phyloP scores from a whole-genome alignment of 805 yeast species.

The Komagataella pastoris region DNA sequence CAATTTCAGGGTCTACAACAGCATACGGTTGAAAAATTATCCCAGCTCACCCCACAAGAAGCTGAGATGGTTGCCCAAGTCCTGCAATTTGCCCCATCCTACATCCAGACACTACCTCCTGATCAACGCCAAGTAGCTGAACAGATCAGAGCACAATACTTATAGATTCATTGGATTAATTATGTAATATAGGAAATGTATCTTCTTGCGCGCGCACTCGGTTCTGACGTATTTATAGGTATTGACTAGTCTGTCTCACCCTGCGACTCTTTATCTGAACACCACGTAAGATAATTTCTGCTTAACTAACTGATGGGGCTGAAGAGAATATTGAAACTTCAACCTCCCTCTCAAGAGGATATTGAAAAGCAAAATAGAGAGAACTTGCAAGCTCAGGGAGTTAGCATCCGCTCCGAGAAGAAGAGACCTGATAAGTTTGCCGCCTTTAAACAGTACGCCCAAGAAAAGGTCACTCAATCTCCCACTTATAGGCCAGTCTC shows the following conservation, averaged over 20 bases:
- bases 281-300: background rate
- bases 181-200: background rate
- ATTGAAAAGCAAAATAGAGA: slow-evolving; percentile 26
- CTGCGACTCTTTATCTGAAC: background rate
- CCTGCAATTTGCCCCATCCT: slow-evolving; percentile 33
- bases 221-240: background rate
- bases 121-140: slow-evolving; percentile 43
- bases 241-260: background rate
- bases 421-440: slow-evolving; percentile 27
- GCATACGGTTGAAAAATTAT: slow-evolving; percentile 34
- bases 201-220: background rate
- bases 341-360: slow-evolving; percentile 22
- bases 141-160: slow-evolving; percentile 40
- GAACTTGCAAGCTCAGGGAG: slow-evolving; percentile 26
- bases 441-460: slow-evolving; percentile 34
- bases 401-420: slow-evolving; percentile 22
- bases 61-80: slow-evolving; percentile 44
- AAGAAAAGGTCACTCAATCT: slow-evolving; percentile 17
- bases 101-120: slow-evolving; percentile 32
- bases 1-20: slow-evolving; percentile 37
- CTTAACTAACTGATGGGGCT: slow-evolving; percentile 26
- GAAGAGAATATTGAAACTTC: slow-evolving; percentile 34
- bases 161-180: slow-evolving; percentile 8
- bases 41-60: slow-evolving; percentile 39
- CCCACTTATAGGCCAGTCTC: slow-evolving; percentile 12